A percentile compares a stretch with the other conserved stretches of the same genome.
Conservation (phyloP, 2,329 filamentous ascomycete genomes). For the Metarhizium humberi region DNA sequence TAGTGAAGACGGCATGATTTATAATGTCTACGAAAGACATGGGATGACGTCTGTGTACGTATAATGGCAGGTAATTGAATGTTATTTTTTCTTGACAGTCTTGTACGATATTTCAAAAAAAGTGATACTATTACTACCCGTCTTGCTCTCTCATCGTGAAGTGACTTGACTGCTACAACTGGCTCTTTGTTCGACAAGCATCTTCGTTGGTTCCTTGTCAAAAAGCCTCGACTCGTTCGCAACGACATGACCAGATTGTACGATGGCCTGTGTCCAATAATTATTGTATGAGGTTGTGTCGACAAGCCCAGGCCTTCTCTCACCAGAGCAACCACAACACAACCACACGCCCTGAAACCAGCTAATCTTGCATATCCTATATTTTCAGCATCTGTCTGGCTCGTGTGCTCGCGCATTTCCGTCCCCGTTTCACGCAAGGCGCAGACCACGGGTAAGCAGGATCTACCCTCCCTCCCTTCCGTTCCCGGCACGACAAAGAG, state of each 20-base stretch:
- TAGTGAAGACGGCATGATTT: constrained; percentile 1
- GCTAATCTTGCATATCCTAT: not conserved
- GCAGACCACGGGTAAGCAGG: not conserved
- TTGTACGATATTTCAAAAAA: constrained; percentile 1
- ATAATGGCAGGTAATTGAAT: not conserved
- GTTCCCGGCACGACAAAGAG: not conserved
- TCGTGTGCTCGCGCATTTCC: not conserved
- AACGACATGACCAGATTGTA: not conserved
- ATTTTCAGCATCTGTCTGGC: not conserved
- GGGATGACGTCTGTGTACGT: constrained; percentile 2
- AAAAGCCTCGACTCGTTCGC: not conserved
- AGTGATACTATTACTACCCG: not conserved
- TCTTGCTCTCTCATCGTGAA: not conserved
- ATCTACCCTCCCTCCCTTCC: not conserved
- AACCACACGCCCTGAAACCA: not conserved
- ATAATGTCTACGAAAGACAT: constrained; percentile 1
- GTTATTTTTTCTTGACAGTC: not conserved
- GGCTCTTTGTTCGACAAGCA: not conserved
- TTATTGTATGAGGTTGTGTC: not conserved
- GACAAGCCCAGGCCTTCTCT: not conserved
- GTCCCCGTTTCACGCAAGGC: not conserved
- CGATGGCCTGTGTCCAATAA: not conserved
- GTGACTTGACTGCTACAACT: not conserved
- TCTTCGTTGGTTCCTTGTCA: not conserved
- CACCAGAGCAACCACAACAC: not conserved